Evolutionary conservation across 2,329 filamentous ascomycete genomes (phyloP), one percentile per base, ranked within the genome.

Genomic region (Arthrinium puccinioides): DNA sequence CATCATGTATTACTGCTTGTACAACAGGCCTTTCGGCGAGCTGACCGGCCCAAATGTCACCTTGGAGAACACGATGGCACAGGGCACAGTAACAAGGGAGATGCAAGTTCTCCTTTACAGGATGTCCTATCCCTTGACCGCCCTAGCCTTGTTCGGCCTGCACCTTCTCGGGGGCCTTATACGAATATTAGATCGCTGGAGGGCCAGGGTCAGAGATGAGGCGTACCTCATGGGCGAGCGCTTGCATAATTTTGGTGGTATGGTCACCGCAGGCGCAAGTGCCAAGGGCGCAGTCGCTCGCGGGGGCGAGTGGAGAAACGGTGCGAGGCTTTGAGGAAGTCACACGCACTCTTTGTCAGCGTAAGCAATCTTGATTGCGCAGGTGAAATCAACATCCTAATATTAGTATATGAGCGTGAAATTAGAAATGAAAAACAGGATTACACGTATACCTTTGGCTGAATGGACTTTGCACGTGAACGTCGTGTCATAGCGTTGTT

Each of bases 171-270:
- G 67, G 53, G 70, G 72, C 9, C 55, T 82, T n/a, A 53, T 74
- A 8, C 63, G 72, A 31, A 73, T 87, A 36, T 73, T 92, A 36
- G 74, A 76, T 32, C 67, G 77, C 15, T 97, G 90, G 89, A 79
- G 85, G 50, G 71, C 80, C 40, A 77, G 82, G 40, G 87, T 98
- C 32, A 72, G 87, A 26, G 94, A 98, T 58, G 94, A 98, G 62
- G 89, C 94, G 1, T 98, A 98, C 58, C 67, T 98, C 30, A 92
- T 97, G 54, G 92, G 92, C 3, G 90, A 98, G 64, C 69, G 89
- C 42, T 63, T 98, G 53, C 94, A 98, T 64, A 98, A 98, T 59
- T 94, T 96, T 62, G 35, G 35, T 11, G 35, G 35, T 15, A 18
- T 37, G 8, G 35, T 37, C n/a, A 21, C 18, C 2, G 26, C 10